Conservation (phyloP, 495 filamentous ascomycete genomes). For the Chaetomium tenue region DNA sequence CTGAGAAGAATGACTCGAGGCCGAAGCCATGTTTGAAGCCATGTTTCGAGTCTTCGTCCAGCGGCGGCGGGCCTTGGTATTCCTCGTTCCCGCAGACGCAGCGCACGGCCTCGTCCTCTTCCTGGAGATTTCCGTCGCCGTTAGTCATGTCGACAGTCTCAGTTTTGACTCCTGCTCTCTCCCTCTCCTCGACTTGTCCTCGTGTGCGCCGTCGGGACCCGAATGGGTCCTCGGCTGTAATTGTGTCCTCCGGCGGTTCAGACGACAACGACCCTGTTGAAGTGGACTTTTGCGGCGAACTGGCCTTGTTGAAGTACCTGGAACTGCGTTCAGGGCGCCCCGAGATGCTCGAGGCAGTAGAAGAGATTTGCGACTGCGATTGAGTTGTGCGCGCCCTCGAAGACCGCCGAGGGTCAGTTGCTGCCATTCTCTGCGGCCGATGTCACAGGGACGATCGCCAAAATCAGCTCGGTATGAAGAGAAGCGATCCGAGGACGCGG, state of each 20-base stretch:
- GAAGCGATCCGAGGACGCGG: conserved; percentile 20
- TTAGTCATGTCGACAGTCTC: conserved; percentile 55
- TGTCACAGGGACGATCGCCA: conserved; percentile 31
- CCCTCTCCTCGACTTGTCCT: conserved; percentile 59
- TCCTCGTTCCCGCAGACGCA: conserved; percentile 94
- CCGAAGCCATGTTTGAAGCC: conserved; percentile 51
- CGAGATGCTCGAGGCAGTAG: conserved; percentile 65
- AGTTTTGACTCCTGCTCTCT: conserved; percentile 49
- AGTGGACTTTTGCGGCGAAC: conserved; percentile 69
- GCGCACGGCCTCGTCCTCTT: conserved; percentile 90
- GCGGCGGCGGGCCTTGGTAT: conserved; percentile 82
- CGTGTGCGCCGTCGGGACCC: conserved; percentile 64
- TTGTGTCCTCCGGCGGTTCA: conserved; percentile 75
- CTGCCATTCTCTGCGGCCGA: conserved; percentile 50
- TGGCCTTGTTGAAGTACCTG: conserved; percentile 66
- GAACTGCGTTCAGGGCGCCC: conserved; percentile 67
- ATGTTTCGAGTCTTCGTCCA: conserved; percentile 58
- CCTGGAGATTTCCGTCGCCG: conserved; percentile 62
- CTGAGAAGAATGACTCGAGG: conserved; percentile 57
- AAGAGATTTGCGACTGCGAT: conserved; percentile 74
- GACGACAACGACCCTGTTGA: conserved; percentile 71
- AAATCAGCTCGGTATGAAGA: conserved; percentile 18
- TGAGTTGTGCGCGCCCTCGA: conserved; percentile 84
- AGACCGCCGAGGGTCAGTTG: conserved; percentile 76
- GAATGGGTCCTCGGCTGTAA: conserved; percentile 54